Conservation (phyloP, 2,329 filamentous ascomycete genomes). For the Aureobasidium sp. region DNA sequence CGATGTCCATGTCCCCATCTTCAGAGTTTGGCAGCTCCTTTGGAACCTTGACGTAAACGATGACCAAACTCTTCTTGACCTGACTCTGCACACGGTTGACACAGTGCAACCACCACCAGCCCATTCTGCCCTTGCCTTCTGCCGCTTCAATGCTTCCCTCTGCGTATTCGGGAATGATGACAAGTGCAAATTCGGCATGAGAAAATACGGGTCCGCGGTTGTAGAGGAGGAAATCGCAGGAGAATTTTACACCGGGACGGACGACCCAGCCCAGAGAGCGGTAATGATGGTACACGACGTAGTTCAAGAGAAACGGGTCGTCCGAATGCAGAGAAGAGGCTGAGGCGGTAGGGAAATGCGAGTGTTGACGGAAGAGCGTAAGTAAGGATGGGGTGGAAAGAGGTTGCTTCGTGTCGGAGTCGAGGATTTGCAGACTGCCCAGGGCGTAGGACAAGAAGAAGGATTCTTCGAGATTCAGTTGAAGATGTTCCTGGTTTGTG, state of each 20-base stretch:
- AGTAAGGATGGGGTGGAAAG: slow-evolving; percentile 42
- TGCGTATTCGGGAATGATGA: slow-evolving; percentile 73
- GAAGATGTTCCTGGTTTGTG: slow-evolving; percentile 71
- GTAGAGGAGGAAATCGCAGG: slow-evolving; percentile 91
- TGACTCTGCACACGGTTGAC: slow-evolving; percentile 84
- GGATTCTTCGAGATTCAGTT: slow-evolving; percentile 81
- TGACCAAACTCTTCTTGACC: slow-evolving; percentile 80
- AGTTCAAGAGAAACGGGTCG: slow-evolving; percentile 78
- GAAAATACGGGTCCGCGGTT: slow-evolving; percentile 87
- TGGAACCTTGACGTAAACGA: slow-evolving; percentile 91
- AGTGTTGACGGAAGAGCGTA: slow-evolving; percentile 47
- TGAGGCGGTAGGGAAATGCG: slow-evolving; percentile 22
- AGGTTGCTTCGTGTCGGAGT: slow-evolving; percentile 21
- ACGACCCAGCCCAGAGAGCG: slow-evolving; percentile 93
- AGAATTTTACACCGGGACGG: slow-evolving; percentile 87
- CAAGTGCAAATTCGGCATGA: slow-evolving; percentile 86
- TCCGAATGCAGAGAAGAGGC: slow-evolving; percentile 55
- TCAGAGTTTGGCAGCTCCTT: slow-evolving; percentile 39
- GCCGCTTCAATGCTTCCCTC: slow-evolving; percentile 39
- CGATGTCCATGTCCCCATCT: slow-evolving; percentile 47
- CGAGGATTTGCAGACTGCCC: slow-evolving; percentile 59
- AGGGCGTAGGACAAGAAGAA: slow-evolving; percentile 84
- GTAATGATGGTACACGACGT: slow-evolving; percentile 92
- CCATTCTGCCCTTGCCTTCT: slow-evolving; percentile 45
- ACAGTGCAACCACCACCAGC: slow-evolving; percentile 81